Evolutionary conservation across 768 basidiomycete genomes (phyloP).

Genomic region (Naganishia vaughanmartiniae): DNA sequence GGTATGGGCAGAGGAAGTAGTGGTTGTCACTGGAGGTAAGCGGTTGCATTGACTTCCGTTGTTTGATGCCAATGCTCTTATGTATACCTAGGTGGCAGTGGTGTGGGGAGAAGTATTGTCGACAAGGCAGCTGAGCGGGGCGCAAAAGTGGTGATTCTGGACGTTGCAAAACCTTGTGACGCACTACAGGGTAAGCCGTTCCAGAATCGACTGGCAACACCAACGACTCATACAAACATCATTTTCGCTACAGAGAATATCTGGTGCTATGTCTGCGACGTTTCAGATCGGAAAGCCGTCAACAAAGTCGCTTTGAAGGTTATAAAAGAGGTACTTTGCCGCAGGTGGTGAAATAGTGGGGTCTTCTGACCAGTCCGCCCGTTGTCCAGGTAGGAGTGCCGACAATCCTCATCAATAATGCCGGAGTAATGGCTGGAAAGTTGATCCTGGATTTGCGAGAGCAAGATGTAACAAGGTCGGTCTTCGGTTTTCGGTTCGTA

Average conservation of each 20-base stretch:
- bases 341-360: neutral
- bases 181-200: neutral
- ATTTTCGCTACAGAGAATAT: conserved; percentile 63
- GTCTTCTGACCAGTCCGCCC: neutral
- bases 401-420: conserved; percentile 91
- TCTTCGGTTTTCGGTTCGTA: conserved; percentile 24
- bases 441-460: conserved; percentile 72
- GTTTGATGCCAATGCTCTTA: neutral
- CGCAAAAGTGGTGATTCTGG: conserved; percentile 79
- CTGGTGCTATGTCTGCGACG: conserved; percentile 82
- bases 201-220: neutral
- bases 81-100: conserved; percentile 67
- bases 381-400: conserved; percentile 71
- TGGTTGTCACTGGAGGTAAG: conserved; percentile 86
- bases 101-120: conserved; percentile 81
- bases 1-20: conserved; percentile 85
- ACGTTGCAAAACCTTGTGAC: conserved; percentile 76
- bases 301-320: conserved; percentile 69
- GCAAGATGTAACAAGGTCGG: conserved; percentile 76
- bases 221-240: neutral
- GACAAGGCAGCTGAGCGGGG: conserved; percentile 80
- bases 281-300: conserved; percentile 84
- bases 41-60: neutral
- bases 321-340: conserved; percentile 65
- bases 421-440: conserved; percentile 86